These are phyloP conservation scores for Pseudozyma sp. DNA, from an alignment of 1,284 basidiomycete genomes.

Conservation along the genomic window DNA sequence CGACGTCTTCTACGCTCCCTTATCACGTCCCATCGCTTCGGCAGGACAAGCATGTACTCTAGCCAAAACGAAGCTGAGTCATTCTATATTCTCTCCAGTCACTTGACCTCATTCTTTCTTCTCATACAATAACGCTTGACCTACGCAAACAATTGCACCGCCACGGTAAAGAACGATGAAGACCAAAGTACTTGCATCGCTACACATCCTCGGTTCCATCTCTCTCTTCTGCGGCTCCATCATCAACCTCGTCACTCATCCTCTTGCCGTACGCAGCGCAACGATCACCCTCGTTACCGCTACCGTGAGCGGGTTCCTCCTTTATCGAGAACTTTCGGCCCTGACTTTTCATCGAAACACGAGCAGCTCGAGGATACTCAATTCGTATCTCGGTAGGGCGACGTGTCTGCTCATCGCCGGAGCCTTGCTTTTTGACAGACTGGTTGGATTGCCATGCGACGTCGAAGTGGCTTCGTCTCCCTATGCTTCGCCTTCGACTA, in stretches of 20 bases:
- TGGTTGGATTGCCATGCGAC: constrained; percentile 13
- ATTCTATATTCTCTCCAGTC: neutral
- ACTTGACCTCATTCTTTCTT: neutral
- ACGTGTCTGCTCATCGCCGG: constrained; percentile 9
- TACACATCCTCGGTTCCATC: constrained; percentile 16
- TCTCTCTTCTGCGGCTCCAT: neutral
- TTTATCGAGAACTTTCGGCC: constrained; percentile 10
- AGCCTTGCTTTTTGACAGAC: constrained; percentile 16
- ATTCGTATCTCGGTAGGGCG: constrained; percentile 6
- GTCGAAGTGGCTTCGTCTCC: neutral
- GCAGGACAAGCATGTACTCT: no score
- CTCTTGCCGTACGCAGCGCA: constrained; percentile 1
- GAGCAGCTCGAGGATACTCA: neutral
- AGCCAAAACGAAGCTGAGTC: no score
- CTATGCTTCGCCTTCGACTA: constrained; percentile 9
- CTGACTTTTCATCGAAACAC: neutral
- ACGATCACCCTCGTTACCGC: constrained; percentile 10
- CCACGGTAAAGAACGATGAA: constrained; percentile 2
- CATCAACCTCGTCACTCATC: constrained; percentile 20
- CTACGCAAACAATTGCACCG: no score
- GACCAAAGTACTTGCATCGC: neutral
- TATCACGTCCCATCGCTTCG: no score
- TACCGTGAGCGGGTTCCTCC: neutral
- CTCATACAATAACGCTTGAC: no score
- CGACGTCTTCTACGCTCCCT: no score